Evolutionary conservation across 768 basidiomycete genomes (phyloP), one percentile per base, ranked within the genome.

Genomic region (Boletus sp.): DNA sequence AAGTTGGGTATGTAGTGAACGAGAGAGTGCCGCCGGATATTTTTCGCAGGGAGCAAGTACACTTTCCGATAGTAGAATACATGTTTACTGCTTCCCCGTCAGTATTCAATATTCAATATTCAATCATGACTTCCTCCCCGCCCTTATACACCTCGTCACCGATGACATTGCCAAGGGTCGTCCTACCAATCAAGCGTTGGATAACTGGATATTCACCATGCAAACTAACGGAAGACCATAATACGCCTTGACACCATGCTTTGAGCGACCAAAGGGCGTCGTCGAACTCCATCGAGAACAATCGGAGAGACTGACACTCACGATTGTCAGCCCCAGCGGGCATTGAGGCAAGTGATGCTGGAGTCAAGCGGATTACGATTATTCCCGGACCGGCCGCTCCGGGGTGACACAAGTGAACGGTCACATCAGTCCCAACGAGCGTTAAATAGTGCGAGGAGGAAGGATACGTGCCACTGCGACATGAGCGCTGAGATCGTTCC

Each of bases 241-340:
- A 25, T 25, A 25, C 25, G 25, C 25, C 25, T 25, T 25, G 84
- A 84, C 79, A 38, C 83, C 85, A 56, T 78, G 73, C 61, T 83
- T 83, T 83, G 59, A 83, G 69, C 23, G 85, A 76, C 85, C 84
- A 88, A 63, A 87, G 25, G 25, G 86, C 85, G 71, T 88, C 86
- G 75, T 81, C 86, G 74, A 86, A 85, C 64, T 81, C 84, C 85
- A 87, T 88, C 49, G 40, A 51, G 48, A 35, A 17, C 15, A 37
- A 44, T 41, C 23, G 34, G 29, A 40, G 30, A 34, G 32, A 53
- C n/a, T n/a, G 25, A 29, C 2, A 23, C 34, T 23, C 27, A 44
- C 21, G 9, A 10, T 40, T 48, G 52, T 30, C 32, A 44, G 17
- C 21, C 5, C 29, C 30, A 13, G 21, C 51, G 21, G 47, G 42